Evolutionary conservation across 2,329 filamentous ascomycete species (phyloP).

Genomic region (Pseudofabraea citricarpa): DNA sequence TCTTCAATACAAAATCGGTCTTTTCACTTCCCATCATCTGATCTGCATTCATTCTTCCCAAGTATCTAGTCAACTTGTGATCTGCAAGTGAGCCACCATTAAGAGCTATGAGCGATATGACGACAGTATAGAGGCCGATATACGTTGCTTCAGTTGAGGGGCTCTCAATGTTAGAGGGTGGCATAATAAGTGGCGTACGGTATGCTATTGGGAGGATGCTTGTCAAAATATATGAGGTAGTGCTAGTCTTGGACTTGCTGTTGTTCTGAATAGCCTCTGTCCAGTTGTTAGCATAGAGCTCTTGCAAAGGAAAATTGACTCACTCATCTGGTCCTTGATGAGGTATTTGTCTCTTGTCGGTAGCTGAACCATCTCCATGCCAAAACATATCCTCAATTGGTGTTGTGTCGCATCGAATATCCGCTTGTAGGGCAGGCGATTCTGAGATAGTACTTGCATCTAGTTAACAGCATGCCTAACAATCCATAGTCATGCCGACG

Average conservation of each 20-base stretch:
- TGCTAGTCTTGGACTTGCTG: constrained; percentile 46
- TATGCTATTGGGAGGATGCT: constrained; percentile 67
- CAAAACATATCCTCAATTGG: constrained; percentile 68
- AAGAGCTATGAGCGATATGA: constrained; percentile 73
- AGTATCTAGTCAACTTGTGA: constrained; percentile 70
- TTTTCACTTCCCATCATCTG: constrained; percentile 67
- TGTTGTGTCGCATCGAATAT: constrained; percentile 76
- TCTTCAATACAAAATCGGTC: constrained; percentile 69
- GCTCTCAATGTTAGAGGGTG: constrained; percentile 62
- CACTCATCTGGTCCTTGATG: constrained; percentile 72
- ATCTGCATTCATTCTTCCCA: constrained; percentile 71
- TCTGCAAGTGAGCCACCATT: constrained; percentile 71
- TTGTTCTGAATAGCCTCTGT: constrained; percentile 34
- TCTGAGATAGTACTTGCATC: neutral
- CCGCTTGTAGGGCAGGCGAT: constrained; percentile 60
- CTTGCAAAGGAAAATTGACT: no score
- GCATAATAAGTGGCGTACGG: constrained; percentile 60
- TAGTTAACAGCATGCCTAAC: neutral
- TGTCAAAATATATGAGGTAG: constrained; percentile 72
- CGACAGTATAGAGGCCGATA: constrained; percentile 71
- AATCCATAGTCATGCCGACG: constrained; percentile 1
- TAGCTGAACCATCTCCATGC: constrained; percentile 88
- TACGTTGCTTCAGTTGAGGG: constrained; percentile 71
- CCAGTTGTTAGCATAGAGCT: no score
- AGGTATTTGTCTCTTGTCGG: constrained; percentile 78